Percentiles rank a stretch among this genome's conserved stretches.
phyloP scores from a whole-genome alignment of 2,329 filamentous ascomycete species.

The Phaeomoniella chlamydospora region DNA sequence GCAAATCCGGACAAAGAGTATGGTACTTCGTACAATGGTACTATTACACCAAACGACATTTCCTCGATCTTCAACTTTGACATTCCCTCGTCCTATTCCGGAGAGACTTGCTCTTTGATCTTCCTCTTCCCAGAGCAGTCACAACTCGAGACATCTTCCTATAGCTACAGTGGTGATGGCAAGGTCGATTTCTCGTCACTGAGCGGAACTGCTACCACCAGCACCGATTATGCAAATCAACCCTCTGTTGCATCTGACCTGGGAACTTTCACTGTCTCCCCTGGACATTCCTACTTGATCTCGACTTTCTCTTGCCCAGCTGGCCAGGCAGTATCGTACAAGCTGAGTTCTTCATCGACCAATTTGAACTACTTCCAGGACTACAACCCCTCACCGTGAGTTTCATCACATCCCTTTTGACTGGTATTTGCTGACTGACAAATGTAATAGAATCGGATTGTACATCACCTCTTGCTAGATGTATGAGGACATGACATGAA shows the following conservation, averaged over 20 bases:
- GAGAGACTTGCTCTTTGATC: conserved; percentile 46
- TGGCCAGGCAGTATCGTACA: conserved; percentile 34
- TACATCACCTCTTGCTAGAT: not conserved
- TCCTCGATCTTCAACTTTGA: conserved; percentile 58
- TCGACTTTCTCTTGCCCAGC: conserved; percentile 39
- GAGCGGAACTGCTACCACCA: conserved; percentile 24
- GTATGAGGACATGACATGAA: not conserved
- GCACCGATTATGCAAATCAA: conserved; percentile 40
- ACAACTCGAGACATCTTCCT: conserved; percentile 46
- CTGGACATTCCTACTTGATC: conserved; percentile 41
- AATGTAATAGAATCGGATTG: not conserved
- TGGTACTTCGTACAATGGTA: conserved; percentile 42
- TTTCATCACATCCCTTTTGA: too few relatives aligned
- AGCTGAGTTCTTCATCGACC: conserved; percentile 38
- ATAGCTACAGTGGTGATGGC: conserved; percentile 39
- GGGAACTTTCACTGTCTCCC: conserved; percentile 28
- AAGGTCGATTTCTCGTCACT: conserved; percentile 39
- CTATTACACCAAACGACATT: conserved; percentile 34
- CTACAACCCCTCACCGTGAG: conserved; percentile 27
- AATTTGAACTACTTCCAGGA: conserved; percentile 50
- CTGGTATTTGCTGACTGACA: too few relatives aligned
- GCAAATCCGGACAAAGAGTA: conserved; percentile 33
- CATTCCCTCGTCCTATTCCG: conserved; percentile 37
- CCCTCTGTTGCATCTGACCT: conserved; percentile 31
- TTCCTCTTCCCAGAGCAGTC: conserved; percentile 48